Evolutionary conservation across 805 yeast genomes (phyloP).

Genomic region (Kluyveromyces aestuarii): DNA sequence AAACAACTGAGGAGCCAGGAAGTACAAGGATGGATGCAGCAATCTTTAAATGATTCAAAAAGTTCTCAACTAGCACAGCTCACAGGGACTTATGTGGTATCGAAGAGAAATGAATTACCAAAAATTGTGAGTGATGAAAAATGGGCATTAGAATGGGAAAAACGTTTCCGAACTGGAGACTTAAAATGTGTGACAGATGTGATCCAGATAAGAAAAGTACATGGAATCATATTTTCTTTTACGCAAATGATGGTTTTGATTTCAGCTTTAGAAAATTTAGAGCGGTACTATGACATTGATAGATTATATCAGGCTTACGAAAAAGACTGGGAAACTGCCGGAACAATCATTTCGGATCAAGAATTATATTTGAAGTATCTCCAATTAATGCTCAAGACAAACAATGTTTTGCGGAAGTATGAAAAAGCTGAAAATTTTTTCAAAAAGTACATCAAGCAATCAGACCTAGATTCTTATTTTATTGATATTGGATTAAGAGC

Average conservation of each 20-base stretch:
- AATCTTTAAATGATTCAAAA: slow-evolving; percentile 8
- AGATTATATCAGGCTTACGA: slow-evolving; percentile 10
- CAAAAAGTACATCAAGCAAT: slow-evolving; percentile 20
- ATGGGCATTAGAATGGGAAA: slow-evolving; percentile 10
- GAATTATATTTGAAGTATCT: slow-evolving; percentile 7
- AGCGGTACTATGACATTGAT: slow-evolving; percentile 16
- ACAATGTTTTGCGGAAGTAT: slow-evolving; percentile 14
- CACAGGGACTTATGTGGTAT: not conserved
- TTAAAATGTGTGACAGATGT: slow-evolving; percentile 6
- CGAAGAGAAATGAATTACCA: not conserved
- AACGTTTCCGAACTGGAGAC: slow-evolving; percentile 12
- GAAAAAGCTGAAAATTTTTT: slow-evolving; percentile 19
- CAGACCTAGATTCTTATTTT: slow-evolving; percentile 12
- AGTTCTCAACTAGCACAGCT: slow-evolving; percentile 2
- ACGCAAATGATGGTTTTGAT: slow-evolving; percentile 12
- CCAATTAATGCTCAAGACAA: slow-evolving; percentile 12
- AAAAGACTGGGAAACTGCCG: slow-evolving; percentile 4
- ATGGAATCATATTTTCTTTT: slow-evolving; percentile 10
- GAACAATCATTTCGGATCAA: not conserved
- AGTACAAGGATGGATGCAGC: slow-evolving; percentile 11
- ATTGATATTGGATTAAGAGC: slow-evolving; percentile 21
- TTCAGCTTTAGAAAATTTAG: slow-evolving; percentile 6
- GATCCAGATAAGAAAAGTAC: slow-evolving; percentile 3
- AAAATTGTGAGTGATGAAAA: not conserved
- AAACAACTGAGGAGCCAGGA: slow-evolving; percentile 8